These are phyloP conservation scores for Gilbertella persicaria DNA, from an alignment of 371 early-diverging fungal species.

Conservation along the genomic window DNA sequence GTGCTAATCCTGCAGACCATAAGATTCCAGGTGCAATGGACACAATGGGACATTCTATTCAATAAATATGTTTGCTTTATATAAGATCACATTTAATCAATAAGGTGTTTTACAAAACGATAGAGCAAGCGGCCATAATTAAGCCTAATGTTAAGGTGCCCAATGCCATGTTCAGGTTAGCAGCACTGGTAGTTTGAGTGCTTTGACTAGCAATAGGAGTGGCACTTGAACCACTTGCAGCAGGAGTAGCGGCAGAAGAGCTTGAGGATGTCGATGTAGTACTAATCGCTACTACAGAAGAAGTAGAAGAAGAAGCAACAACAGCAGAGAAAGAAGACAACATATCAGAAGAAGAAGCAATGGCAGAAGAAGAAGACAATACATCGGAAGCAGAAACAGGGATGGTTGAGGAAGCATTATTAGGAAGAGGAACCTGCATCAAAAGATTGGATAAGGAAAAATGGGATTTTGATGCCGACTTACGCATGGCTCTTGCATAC, in stretches of 20 bases:
- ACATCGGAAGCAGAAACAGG: neutral
- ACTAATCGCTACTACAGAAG: too few species aligned
- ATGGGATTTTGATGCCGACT: constrained; percentile 1
- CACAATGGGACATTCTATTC: constrained; percentile 38
- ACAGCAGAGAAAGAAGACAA: neutral
- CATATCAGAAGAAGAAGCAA: neutral
- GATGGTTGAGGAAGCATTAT: neutral
- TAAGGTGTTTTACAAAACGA: neutral
- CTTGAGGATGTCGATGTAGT: too few species aligned
- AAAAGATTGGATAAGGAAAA: neutral
- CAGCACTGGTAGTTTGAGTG: neutral
- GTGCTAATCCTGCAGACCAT: constrained; percentile 85
- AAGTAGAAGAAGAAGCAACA: neutral
- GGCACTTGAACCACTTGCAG: neutral
- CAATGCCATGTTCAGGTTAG: neutral
- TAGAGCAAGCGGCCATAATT: neutral
- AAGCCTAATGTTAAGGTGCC: neutral
- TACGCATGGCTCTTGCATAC: constrained; percentile 31
- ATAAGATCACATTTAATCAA: neutral
- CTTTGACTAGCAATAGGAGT: neutral
- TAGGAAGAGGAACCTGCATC: neutral
- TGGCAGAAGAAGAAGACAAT: neutral
- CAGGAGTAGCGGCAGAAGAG: neutral
- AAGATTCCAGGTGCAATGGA: constrained; percentile 56
- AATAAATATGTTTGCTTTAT: constrained; percentile 27